Evolutionary conservation across 495 filamentous ascomycete genomes (phyloP), one percentile per base, ranked within the genome.

Genomic region (Emericellopsis terricola): DNA sequence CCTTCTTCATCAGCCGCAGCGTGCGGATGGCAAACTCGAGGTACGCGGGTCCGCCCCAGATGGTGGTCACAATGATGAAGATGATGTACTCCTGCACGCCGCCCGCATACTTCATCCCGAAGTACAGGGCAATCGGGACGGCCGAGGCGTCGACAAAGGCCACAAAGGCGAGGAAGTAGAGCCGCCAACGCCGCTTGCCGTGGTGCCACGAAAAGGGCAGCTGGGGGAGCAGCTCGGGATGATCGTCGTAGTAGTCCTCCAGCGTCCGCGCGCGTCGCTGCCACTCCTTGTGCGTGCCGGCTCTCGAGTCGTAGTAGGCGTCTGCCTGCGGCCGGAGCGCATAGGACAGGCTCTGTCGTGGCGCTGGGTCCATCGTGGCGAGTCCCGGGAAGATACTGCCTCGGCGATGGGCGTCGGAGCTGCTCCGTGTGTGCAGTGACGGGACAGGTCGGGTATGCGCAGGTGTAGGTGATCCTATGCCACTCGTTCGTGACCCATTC

Each of bases 21-120:
- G 44, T 40, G 14, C 41, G 37, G 2, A 45, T 31, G 17, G 30
- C 42, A 18, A 45, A 45, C 19, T 45, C 42, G 9, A 41, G 8
- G 18, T 45, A 45, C 30, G 42, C 39, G 19, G 42, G 42, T 7
- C 42, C 42, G 15, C 42, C 42, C 42, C 42, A 45, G 10, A 45
- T 42, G 4, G 39, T 38, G 7, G 42, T 45, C 16, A 45, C 36
- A 8, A 45, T 31, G 31, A 36, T 39, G 20, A 45, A 45, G 20
- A 37, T 41, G 36, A 45, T 41, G 10, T 24, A 41, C 6, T 37
- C 39, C 29, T 38, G 19, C 5, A 45, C 35, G 28, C 39, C 30
- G 34, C 42, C 42, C 17, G 39, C 42, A 29, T 29, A 45, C 10
- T 34, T 41, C 42, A 45, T 33, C 13, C 29, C 26, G 18, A 41